Evolutionary conservation across 371 early-diverging fungal genomes (phyloP), one percentile per base, ranked within the genome.

Genomic region (Umbelopsis sp.): DNA sequence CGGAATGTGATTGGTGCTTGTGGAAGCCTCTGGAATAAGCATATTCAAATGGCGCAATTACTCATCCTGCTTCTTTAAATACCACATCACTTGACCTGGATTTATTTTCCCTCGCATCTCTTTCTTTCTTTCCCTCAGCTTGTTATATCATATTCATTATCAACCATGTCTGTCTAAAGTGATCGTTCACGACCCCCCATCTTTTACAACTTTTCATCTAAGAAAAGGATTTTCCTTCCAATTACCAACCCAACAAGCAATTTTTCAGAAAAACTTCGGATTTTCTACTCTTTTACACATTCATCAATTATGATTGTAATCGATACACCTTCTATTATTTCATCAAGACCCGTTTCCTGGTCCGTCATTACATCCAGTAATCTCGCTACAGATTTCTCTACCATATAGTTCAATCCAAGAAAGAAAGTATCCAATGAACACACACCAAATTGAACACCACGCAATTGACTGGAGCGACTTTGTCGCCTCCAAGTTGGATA

Each of bases 401-500:
- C 48, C 16, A 29, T 57, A 57, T 57, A 57, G 57, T 51, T 51
- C 24, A 51, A 25, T n/a, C 22, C 51, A 25, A 24, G 29, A 51
- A 22, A 18, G 11, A 25, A 25, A 29, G n/a, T 57, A 11, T 32
- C 32, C 35, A 57, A 57, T n/a, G 48, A 57, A 37, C 37, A n/a
- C 35, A 35, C 35, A 57, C 18, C 35, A 57, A 57, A 35, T 25
- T 29, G 25, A 53, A 25, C 25, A 57, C 18, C 57, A 57, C 4
- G 4, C 35, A 16, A 35, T 35, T 35, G 57, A 57, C n/a, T 57
- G 57, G 57, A 29, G 35, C 69, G 51, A 69, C 41, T 22, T 71
- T 48, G 63, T 71, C 6, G 53, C 46, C 22, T 41, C 52, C 45
- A 72, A 75, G 63, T 51, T 82, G 24, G 83, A 82, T 69, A 78